Base-by-base conservation (phyloP, 2,329 filamentous ascomycete species). In the Hymenoscyphus fraxineus region DNA sequence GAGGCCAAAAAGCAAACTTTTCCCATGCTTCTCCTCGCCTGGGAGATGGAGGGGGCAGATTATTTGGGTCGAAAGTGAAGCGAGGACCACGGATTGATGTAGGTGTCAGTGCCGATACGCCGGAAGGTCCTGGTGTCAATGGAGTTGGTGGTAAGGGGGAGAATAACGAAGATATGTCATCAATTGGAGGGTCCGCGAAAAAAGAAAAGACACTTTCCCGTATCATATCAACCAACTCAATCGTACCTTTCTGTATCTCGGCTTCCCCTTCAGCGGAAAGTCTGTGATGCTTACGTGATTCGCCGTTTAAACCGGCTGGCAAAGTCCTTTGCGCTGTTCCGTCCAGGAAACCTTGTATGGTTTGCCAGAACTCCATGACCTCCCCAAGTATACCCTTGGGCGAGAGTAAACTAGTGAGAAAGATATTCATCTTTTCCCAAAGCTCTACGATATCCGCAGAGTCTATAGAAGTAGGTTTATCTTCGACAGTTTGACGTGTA, bases 1-100 rank as follows among this genome's bases (percentile, higher is more conserved):
- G 95, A 3, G 94, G 93, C 93, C 94, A 98, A 77, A 98, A 99
- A 0, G 93, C 94, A 76, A 95, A 87, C 78, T 94, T 90, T 74
- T 98, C 95, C 92, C 93, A 98, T 0, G 88, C 80, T 71, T 97
- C 92, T 6, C 93, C 94, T 56, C 85, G 85, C 70, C 84, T 91
- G 0, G 92, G 91, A 0, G 90, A 92, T 1, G 89, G 88, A 12
- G 88, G 87, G 1, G 92, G 93, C 2, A 91, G 80, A 67, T 91
- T 93, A 73, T 85, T 89, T 0, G 86, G 82, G 73, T 97, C 92
- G 65, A 97, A 86, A 63, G 88, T 90, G 77, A 96, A 94, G 1
- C 90, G 86, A 57, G 89, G 88, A 70, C 92, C 90, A 62, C 87
- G 85, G 0, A 83, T 78, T 19, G 84, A 83, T 3, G 84, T 82